Evolutionary conservation across 768 basidiomycete species (phyloP), one percentile per base, ranked within the genome.

Genomic region (Pluteus cervinus): DNA sequence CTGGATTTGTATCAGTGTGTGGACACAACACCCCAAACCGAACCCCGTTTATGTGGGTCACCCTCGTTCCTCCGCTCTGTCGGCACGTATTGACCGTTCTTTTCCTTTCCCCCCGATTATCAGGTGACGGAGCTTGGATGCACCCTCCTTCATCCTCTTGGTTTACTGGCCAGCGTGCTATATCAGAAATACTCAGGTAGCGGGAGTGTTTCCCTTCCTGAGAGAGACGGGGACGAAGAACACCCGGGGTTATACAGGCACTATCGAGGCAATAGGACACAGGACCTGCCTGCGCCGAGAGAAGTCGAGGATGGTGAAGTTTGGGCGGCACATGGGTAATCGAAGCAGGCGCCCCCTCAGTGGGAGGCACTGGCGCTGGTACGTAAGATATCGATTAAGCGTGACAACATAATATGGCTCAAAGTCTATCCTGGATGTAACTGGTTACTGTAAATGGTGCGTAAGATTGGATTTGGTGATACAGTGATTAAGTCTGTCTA

Each of bases 1-100:
- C 0, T 89, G 86, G 86, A 69, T 84, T 15, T 76, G 76, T 42
- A 63, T 79, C 15, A 76, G 76, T 46, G 61, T 88, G 4, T 85
- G 80, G 79, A 55, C 59, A 16, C 60, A 65, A 3, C 51, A 63
- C 18, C 81, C 80, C 0, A 86, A 86, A 43, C 77, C 84, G 0
- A 63, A 65, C 5, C 66, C 75, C 3, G 75, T 89, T 10, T 75
- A 75, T 46, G 82, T 86, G 45, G 15, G 82, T 68, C 32, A 20
- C 26, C 17, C 2, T 15, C 20, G 16, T 30, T 29, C 25, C 33
- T 20, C 23, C 28, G 8, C 9, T 32, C 17, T 7, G 18, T 24
- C 20, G 14, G 14, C 14, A 11, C 7, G 10, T 28, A 14, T 16
- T 25, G 5, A 12, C 38, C 30, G 39, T 30, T 28, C 17, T 24